These are phyloP conservation scores for Priceomyces medius DNA, from an alignment of 805 yeast species.

Conservation along the genomic window DNA sequence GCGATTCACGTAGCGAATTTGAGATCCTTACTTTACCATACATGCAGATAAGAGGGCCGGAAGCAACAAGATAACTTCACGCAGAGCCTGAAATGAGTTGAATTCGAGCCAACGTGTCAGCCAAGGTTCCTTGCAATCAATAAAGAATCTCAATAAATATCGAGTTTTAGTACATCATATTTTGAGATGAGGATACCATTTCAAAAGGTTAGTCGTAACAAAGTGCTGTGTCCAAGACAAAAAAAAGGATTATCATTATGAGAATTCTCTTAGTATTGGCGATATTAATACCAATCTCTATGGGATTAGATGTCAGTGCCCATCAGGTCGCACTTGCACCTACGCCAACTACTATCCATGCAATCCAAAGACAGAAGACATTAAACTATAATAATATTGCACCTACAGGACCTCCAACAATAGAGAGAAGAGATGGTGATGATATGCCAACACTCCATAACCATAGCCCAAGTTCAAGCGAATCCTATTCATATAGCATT, in stretches of 20 bases:
- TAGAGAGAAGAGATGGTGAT: background rate
- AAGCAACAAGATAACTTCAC: background rate
- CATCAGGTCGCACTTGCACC: background rate
- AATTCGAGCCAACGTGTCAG: background rate
- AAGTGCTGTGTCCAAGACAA: background rate
- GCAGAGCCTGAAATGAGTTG: background rate
- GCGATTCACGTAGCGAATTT: constrained; percentile 7
- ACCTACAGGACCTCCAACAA: background rate
- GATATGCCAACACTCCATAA: background rate
- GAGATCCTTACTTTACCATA: constrained; percentile 2
- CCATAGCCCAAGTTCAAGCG: background rate
- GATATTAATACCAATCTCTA: background rate
- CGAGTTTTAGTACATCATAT: background rate
- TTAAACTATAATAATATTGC: background rate
- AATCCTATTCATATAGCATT: constrained; percentile 11
- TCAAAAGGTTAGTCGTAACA: background rate
- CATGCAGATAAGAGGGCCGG: background rate
- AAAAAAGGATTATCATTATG: background rate
- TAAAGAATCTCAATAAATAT: background rate
- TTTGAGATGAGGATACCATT: background rate
- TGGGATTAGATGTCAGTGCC: background rate
- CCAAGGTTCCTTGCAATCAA: background rate
- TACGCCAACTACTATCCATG: background rate
- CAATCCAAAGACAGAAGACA: background rate
- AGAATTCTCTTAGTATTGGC: background rate